Base-by-base conservation (phyloP, 148 eudicot genomes). In the Beta vulgaris region DNA sequence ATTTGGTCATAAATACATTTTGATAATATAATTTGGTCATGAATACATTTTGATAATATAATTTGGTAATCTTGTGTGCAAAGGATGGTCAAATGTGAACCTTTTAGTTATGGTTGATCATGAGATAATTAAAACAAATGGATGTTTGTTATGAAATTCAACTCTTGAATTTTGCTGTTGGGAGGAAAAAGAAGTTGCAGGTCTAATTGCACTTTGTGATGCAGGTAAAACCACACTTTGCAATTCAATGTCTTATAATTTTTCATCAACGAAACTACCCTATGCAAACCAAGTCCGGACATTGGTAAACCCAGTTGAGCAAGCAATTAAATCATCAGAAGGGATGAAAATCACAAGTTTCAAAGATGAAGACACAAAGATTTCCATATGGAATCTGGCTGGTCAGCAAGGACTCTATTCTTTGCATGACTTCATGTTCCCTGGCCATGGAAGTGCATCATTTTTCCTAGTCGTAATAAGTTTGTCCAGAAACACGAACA, bases 401-500 rank as follows among this genome's bases (percentile, higher is more conserved):
- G 92, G 91, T 58, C 92, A 94, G 74, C 95, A 88, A 16, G 97
- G 87, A 75, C 74, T 86, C 36, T 90, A 65, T 76, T 85, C 97
- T 51, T 80, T 91, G 78, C 96, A 91, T 21, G 96, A 94, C 78
- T 84, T 91, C 71, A 91, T 94, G 98, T 94, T 94, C 72, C 98
- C 98, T 0, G 98, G 98, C 31, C 91, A 90, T 67, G 97, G 95
- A 40, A 90, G 98, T 72, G 93, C 98, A 12, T 90, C 93, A 4
- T 54, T 84, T 78, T 94, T 94, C 82, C 71, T 95, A 53, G 80
- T 92, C 75, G 28, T 89, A 65, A 72, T 85, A 48, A 92, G 93
- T 80, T 74, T 92, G 77, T 89, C 82, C 63, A 76, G 84, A 71
- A 90, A 87, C 65, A 87, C 91, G 39, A 86, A 51, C 82, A 94